Base-by-base conservation (phyloP, 106 monocot genomes). In the Vanilla planifolia region DNA sequence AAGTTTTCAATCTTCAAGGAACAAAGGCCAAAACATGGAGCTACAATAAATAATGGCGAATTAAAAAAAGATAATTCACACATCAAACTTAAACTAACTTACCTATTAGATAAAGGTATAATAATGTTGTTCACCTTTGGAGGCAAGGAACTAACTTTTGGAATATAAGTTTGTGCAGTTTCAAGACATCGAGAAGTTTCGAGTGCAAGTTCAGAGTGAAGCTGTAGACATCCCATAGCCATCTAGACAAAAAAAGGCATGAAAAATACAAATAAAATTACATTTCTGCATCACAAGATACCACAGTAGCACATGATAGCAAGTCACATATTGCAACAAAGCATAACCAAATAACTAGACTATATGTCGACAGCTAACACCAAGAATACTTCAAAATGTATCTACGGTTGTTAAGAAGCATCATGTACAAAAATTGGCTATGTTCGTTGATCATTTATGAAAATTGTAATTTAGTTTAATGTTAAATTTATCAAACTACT, bases 171-270 rank as follows among this genome's bases (percentile, higher is more conserved):
- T 24, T 66, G 48, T 2, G 73, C 82, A 33, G 82, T 65, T 59
- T 87, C 87, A 0, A 87, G 82, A 24, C 71, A 43, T 5, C 87
- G 71, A 15, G 87, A 87, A 6, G 82, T 70, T 36, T 87, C 79
- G 33, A 87, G 72, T 28, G 87, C 87, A 78, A 82, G 79, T 68
- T 82, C 87, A 15, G 87, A 61, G 60, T 87, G 87, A 4, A 78
- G 71, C 43, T 82, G 82, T 41, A 87, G 82, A 62, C 87, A 87
- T 65, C 51, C 69, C 71, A 87, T 79, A 29, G 87, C 87, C 87
- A 87, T 87, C 87, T 87, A 37, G 22, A 71, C 1, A 59, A 42
- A 46, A 53, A 33, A 43, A 66, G 1, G 17, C 51, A 32, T 4
- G 15, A 52, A 52, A 52, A 29, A 28, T 10, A 15, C 15, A 52